Conservation (phyloP, 75 land plant genomes). For the Pinus albicaulis region DNA sequence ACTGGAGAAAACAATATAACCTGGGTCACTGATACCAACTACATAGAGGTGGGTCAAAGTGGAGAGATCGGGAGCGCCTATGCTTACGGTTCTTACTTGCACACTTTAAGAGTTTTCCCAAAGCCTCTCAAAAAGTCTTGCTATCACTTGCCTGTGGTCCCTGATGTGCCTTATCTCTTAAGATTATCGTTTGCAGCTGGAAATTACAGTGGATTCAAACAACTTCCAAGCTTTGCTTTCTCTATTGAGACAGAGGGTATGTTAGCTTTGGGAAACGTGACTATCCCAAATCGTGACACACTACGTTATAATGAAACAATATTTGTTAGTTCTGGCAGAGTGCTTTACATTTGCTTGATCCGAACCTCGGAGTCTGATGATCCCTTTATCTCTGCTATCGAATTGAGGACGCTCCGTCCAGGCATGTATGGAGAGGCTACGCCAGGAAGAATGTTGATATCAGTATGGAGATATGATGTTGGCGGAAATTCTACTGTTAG, state of each 20-base stretch:
- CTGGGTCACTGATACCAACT: neutral
- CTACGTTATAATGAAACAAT: neutral
- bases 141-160: neutral
- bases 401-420: neutral
- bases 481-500: neutral
- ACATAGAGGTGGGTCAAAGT: neutral
- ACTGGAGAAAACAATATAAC: neutral
- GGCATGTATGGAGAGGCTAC: neutral
- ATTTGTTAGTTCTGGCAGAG: neutral
- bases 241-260: neutral
- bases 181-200: neutral
- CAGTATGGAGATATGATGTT: neutral
- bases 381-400: neutral
- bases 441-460: neutral
- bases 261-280: neutral
- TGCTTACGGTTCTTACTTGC: neutral
- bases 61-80: neutral
- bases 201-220: neutral
- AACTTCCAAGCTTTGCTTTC: neutral
- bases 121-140: conserved; percentile 5
- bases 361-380: neutral
- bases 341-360: neutral
- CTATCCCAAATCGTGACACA: rapidly evolving
- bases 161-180: neutral
- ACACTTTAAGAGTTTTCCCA: neutral